These are phyloP conservation scores for Leersia perrieri DNA, from an alignment of 176 grass and related monocot species.

Conservation along the genomic window DNA sequence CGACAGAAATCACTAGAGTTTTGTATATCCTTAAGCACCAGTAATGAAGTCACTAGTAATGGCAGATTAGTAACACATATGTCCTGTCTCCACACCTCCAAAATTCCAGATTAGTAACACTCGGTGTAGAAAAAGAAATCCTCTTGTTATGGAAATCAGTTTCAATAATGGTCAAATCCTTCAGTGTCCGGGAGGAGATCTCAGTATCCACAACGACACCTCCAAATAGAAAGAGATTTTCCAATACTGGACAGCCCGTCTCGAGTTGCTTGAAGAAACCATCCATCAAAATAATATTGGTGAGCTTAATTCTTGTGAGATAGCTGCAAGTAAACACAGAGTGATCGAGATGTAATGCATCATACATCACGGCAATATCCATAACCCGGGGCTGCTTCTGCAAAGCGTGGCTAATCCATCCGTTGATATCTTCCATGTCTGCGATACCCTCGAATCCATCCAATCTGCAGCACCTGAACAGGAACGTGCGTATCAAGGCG, in stretches of 20 bases:
- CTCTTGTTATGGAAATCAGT: accelerated
- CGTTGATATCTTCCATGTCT: background rate
- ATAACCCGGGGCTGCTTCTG: background rate
- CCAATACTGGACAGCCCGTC: background rate
- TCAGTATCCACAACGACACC: background rate
- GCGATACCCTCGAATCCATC: background rate
- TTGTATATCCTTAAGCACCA: background rate
- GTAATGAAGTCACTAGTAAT: background rate
- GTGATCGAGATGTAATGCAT: background rate
- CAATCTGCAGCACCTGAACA: background rate
- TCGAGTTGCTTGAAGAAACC: constrained; percentile 18
- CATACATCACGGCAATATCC: background rate
- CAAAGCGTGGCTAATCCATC: background rate
- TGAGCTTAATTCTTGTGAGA: background rate
- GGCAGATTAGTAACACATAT: background rate
- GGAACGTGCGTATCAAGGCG: background rate
- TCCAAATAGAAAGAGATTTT: background rate
- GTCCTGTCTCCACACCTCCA: accelerated
- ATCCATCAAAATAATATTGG: accelerated
- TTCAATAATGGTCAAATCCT: background rate
- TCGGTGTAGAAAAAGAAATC: background rate
- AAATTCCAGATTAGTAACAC: background rate
- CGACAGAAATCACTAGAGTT: background rate
- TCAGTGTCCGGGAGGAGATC: constrained; percentile 10
- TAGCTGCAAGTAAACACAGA: background rate